These are phyloP conservation scores for Ochromonas danica DNA, from an alignment of 108 stramenopile genomes.

Conservation along the genomic window DNA sequence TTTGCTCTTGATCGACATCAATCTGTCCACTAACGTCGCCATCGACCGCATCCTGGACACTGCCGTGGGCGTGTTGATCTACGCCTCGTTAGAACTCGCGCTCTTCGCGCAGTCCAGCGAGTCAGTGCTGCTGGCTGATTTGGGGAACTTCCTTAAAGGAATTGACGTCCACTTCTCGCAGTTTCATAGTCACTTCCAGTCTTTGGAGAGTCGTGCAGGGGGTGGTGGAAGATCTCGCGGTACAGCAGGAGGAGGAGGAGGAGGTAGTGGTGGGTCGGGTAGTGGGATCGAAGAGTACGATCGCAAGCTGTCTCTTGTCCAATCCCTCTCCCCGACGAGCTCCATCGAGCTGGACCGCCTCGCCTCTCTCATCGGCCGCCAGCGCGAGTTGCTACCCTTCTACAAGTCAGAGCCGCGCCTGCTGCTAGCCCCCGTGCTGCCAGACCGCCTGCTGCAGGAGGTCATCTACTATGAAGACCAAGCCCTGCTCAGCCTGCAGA, in stretches of 20 bases:
- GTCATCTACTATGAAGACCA: neutral
- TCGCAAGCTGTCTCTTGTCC: no score
- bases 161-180: neutral
- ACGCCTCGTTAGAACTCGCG: neutral
- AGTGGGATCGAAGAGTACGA: no score
- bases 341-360: no score
- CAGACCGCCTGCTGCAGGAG: slow-evolving; percentile 1
- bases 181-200: neutral
- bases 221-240: no score
- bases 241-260: no score
- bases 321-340: no score
- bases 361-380: neutral
- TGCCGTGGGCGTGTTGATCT: neutral
- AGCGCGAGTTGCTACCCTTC: neutral
- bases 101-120: neutral
- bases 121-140: neutral
- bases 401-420: neutral
- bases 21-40: neutral
- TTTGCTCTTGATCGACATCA: neutral
- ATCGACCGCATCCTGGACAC: slow-evolving; percentile 2
- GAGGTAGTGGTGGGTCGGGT: no score
- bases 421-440: neutral
- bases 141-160: neutral
- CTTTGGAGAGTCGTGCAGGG: no score
- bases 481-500: neutral